phyloP scores from a whole-genome alignment of 345 rosid genomes.

The Citrus mangshanensis region DNA sequence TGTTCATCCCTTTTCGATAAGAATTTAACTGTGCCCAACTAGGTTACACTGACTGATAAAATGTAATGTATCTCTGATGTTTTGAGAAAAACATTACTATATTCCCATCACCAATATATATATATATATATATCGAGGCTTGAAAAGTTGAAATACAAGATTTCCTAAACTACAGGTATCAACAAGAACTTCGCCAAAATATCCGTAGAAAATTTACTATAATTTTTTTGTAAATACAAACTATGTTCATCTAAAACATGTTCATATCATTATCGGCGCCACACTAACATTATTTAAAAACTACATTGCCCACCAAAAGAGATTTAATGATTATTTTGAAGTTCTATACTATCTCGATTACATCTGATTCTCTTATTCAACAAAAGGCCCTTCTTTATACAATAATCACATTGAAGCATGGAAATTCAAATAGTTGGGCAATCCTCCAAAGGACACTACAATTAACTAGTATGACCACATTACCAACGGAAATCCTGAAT shows the following conservation, averaged over 20 bases:
- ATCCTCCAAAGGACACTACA: not conserved
- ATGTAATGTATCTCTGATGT: not conserved
- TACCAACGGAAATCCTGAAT: not conserved
- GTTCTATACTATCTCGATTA: too few relatives aligned
- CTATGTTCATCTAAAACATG: not conserved
- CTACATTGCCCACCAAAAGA: not conserved
- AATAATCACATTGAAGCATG: too few relatives aligned
- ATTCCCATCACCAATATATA: not conserved
- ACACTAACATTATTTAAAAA: not conserved
- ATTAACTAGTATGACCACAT: not conserved
- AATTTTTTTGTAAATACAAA: not conserved
- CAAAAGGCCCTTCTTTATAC: too few relatives aligned
- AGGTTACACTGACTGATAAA: not conserved
- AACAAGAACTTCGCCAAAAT: not conserved
- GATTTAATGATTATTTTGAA: not conserved
- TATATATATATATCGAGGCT: not conserved
- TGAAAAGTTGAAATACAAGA: not conserved
- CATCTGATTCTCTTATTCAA: too few relatives aligned
- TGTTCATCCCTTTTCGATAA: not conserved
- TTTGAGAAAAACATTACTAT: not conserved
- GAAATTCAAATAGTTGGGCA: not conserved
- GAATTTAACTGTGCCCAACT: not conserved
- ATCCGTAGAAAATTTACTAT: not conserved
- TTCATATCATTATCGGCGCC: not conserved
- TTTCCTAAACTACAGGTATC: not conserved